Evolutionary conservation across 805 yeast genomes (phyloP), one percentile per base, ranked within the genome.

Genomic region (Hanseniaspora meyeri): DNA sequence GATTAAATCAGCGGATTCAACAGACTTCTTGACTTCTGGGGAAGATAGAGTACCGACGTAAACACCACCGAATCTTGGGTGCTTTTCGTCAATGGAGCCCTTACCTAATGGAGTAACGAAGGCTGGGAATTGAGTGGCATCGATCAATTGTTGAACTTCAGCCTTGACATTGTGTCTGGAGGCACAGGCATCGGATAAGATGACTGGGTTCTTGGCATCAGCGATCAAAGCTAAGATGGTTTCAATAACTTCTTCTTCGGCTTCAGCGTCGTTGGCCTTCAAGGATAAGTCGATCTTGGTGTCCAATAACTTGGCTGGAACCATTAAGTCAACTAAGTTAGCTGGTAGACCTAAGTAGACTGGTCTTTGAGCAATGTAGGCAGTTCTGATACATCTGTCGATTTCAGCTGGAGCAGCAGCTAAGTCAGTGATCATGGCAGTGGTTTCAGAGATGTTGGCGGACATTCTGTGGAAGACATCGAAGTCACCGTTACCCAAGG

Each of bases 101-200:
- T 87, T 87, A 71, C 95, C 95, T 93, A 87, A 85, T 64, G 95
- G 95, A 55, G 95, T 87, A 57, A 83, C 83, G 70, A 80, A 87
- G 50, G 84, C 83, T 48, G 93, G 91, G 81, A 81, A 86, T 68
- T 83, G 80, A 51, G 95, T 85, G 58, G 72, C 68, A 57, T 78
- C 77, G 51, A 83, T 82, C 66, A 87, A 76, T 62, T 75, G 70
- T 60, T 71, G 73, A 59, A 85, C 83, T 69, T 82, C 87, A n/a
- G 70, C 69, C 65, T 75, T 76, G 61, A 82, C 85, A 61, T 75
- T 74, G 72, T 87, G 95, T 72, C 95, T 78, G 50, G 83, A 73
- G 59, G 90, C 87, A 77, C 95, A 87, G 49, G 95, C 95, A 73
- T 87, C 95, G 48, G 87, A 87, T 63, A 87, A 74, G 64, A 87